Percentiles rank a stretch among this genome's conserved stretches.
Conservation (phyloP, 306 rosid genomes). For the Fragaria ananassa region DNA sequence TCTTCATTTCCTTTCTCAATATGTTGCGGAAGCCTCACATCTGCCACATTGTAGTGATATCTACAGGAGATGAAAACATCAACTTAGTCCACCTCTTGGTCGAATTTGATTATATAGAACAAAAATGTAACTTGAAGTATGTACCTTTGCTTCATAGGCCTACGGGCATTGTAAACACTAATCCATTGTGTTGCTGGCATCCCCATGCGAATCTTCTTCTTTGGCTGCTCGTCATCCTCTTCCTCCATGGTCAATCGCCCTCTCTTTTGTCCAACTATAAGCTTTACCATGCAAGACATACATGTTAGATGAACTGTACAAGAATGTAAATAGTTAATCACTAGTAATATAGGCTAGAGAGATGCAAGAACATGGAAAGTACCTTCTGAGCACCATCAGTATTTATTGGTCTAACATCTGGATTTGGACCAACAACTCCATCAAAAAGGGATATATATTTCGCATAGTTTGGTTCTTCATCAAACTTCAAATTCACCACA, state of each 20-base stretch:
- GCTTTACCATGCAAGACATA: constrained; percentile 42
- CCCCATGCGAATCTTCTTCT: constrained; percentile 80
- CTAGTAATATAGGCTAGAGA: not conserved
- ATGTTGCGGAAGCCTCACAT: constrained; percentile 75
- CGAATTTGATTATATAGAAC: not conserved
- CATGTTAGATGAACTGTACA: constrained; percentile 19
- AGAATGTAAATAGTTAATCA: constrained; percentile 1
- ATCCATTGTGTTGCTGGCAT: constrained; percentile 88
- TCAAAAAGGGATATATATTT: constrained; percentile 79
- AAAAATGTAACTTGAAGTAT: constrained; percentile 2
- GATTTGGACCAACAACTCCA: constrained; percentile 80
- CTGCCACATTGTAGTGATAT: constrained; percentile 85
- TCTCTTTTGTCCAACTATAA: constrained; percentile 85
- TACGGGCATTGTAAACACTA: constrained; percentile 75
- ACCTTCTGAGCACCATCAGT: constrained; percentile 90
- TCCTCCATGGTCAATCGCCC: constrained; percentile 71
- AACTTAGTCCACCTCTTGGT: not conserved
- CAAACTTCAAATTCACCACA: constrained; percentile 74
- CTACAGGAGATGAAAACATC: constrained; percentile 39
- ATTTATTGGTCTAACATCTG: constrained; percentile 74
- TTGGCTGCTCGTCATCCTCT: constrained; percentile 76
- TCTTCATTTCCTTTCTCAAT: constrained; percentile 90
- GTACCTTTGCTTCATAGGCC: constrained; percentile 93
- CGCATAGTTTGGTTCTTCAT: constrained; percentile 88
- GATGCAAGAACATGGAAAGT: constrained; percentile 15